Evolutionary conservation across 2,329 filamentous ascomycete species (phyloP).

Genomic region (Scytalidium lignicola): DNA sequence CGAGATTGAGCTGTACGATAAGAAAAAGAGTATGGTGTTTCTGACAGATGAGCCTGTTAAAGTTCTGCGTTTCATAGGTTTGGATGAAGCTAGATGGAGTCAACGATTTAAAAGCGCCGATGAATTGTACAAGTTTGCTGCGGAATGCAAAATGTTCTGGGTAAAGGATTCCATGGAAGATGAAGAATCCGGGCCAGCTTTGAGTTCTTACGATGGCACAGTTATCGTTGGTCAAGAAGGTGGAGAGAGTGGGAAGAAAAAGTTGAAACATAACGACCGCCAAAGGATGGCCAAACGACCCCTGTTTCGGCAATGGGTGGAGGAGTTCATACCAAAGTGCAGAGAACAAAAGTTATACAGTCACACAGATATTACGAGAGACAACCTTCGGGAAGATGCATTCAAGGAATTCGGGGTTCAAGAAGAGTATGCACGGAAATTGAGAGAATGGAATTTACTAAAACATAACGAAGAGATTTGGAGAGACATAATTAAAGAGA

Average conservation of each 20-base stretch:
- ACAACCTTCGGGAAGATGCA: constrained; percentile 46
- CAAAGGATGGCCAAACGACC: constrained; percentile 49
- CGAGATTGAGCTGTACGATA: constrained; percentile 59
- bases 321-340: constrained; percentile 56
- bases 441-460: constrained; percentile 37
- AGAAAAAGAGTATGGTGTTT: constrained; percentile 48
- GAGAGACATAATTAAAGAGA: constrained; percentile 38
- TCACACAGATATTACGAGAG: constrained; percentile 28
- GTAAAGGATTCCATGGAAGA: constrained; percentile 30
- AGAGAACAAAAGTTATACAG: constrained; percentile 34
- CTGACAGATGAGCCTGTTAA: constrained; percentile 52
- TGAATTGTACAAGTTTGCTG: constrained; percentile 58
- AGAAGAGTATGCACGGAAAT: constrained; percentile 38
- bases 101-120: constrained; percentile 48
- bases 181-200: constrained; percentile 7
- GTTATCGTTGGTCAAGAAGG: constrained; percentile 20
- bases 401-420: constrained; percentile 45
- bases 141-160: constrained; percentile 54
- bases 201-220: neutral
- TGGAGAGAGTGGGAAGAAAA: constrained; percentile 28
- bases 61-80: constrained; percentile 58
- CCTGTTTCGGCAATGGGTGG: constrained; percentile 55
- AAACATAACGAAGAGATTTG: constrained; percentile 39
- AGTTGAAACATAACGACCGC: constrained; percentile 50
- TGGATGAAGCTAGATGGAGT: constrained; percentile 47